Base-by-base conservation (phyloP, 768 basidiomycete species). In the Tulasnella sp. region DNA sequence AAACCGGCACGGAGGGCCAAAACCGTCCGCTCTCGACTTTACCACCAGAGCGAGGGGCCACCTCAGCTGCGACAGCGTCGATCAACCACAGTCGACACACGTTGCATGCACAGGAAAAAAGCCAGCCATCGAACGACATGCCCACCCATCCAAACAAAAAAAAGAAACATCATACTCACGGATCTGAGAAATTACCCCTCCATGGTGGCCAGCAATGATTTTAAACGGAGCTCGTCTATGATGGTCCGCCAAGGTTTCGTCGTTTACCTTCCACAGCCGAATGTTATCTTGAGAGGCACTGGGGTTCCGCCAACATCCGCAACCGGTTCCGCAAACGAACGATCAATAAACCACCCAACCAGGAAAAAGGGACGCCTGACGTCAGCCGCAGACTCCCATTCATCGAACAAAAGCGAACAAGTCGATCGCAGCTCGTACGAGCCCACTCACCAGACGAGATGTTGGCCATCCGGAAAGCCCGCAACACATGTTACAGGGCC, bases 201-300 rank as follows among this genome's bases (percentile, higher is more conserved):
- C 96, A 83, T 97, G 94, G 84, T 97, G 97, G 0, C 96, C 97
- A 14, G 95, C 91, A 45, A 98, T 92, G 77, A 98, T 96, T 85
- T 94, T 96, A 86, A 97, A 98, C 74, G 91, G 93, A 22, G 91
- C 90, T 9, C 91, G 89, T 75, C 71, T 79, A 77, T 39, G 72
- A 70, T 76, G 82, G 86, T 22, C 86, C 85, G 78, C 95, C 93
- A 15, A 85, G 82, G 80, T 92, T 45, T 87, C 89, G 76, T 94
- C 93, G 15, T 90, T 88, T 15, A 93, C 91, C 79, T 98, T 95
- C 96, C 96, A 98, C 49, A 98, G 83, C 15, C 97, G 88, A 78
- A 99, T 88, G 81, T 97, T 97, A 84, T 99, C 97, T 71, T 91
- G 87, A 11, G 95, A 97, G 12, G 94, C 97, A 79, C 93, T 96